These are phyloP conservation scores for Fraxinus velutina DNA, from an alignment of 305 asterid species.

Conservation along the genomic window DNA sequence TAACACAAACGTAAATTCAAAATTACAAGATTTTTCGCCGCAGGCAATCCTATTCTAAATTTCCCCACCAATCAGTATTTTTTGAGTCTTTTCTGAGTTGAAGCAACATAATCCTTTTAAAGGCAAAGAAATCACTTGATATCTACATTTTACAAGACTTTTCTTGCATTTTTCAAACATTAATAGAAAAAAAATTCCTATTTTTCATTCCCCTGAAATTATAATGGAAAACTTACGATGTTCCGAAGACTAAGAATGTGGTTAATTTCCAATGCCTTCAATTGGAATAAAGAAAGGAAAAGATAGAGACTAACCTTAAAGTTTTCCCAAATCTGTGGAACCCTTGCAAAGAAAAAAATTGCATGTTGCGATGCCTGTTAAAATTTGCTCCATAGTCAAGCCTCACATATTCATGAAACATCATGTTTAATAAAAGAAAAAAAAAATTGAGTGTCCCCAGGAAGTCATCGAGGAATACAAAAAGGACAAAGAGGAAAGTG, in stretches of 20 bases:
- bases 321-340: conserved; percentile 77
- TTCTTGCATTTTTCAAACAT: neutral
- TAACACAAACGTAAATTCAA: neutral
- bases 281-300: neutral
- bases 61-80: neutral
- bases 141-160: neutral
- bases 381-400: conserved; percentile 16
- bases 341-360: conserved; percentile 76
- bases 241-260: neutral
- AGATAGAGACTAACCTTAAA: conserved; percentile 46
- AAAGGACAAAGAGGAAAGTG: neutral
- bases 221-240: neutral
- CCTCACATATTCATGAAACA: conserved; percentile 11
- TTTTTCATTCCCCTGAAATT: neutral
- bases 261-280: neutral
- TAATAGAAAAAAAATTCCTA: neutral
- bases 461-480: neutral
- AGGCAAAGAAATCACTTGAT: neutral
- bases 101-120: neutral
- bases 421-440: neutral
- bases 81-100: neutral
- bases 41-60: neutral
- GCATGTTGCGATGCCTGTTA: conserved; percentile 87
- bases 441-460: neutral
- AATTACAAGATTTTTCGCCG: neutral